Base-by-base conservation (phyloP, 1,284 basidiomycete genomes). In the Pascua sp. region DNA sequence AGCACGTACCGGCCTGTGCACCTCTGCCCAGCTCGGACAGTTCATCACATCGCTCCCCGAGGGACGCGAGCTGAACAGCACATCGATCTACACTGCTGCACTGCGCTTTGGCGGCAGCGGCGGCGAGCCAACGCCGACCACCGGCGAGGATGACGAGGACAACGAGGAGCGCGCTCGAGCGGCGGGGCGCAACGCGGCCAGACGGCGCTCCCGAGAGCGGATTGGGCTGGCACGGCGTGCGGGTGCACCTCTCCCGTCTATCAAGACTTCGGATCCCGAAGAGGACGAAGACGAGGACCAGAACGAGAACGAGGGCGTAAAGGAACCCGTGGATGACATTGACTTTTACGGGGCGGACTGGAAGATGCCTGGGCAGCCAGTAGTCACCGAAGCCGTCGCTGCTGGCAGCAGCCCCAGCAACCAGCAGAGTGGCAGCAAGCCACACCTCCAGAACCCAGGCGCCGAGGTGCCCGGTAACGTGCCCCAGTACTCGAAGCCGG, bases 41-140 rank as follows among this genome's bases (percentile, higher is more conserved):
- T 97, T 97, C 80, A 94, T 97, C 66, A 80, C 92, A 54, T 81
- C 85, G 69, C 79, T 88, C 13, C 86, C 89, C 1, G 55, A 61
- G 37, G 85, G 81, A 43, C 84, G 81, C 61, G 75, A 81, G 41
- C 66, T 87, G 46, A 83, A 86, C 59, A 80, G 87, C 18, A 91
- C 91, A 4, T 71, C 71, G 32, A 79, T 81, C 51, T 80, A 69
- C 71, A 80, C 80, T 9, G 66, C 71, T 1, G 73, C 77, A 1
- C 67, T 81, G 41, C 69, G 75, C 59, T 62, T 48, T 67, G 56
- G 55, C 65, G 9, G 36, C 55, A 42, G 11, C 47, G 48, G 36
- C 3, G 44, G 11, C 11, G 48, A 38, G 51, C 39, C 48, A 37
- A 42, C 4, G 42, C 45, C 45, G 18, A 42, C 39, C 15, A 45